A percentile compares a stretch with the other conserved stretches of the same genome.
These are phyloP conservation scores for Xerocomellus intermedius DNA, from an alignment of 768 basidiomycete genomes.

Conservation along the genomic window DNA sequence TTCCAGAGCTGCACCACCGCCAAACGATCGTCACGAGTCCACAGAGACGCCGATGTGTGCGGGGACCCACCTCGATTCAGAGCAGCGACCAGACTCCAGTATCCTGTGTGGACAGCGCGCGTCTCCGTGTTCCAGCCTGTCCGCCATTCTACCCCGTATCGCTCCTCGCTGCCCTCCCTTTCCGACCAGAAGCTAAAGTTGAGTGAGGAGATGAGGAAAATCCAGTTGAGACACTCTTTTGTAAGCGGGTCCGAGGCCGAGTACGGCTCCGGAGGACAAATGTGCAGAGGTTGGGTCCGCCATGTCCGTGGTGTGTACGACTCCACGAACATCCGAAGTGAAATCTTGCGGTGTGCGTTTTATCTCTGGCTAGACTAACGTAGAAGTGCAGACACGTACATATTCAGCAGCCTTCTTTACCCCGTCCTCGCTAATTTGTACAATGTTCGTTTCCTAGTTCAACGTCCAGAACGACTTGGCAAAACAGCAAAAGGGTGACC, in stretches of 20 bases:
- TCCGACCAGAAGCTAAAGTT: slow-evolving; percentile 93
- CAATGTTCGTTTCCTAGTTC: slow-evolving; percentile 55
- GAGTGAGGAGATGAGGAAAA: slow-evolving; percentile 81
- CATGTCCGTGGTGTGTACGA: slow-evolving; percentile 79
- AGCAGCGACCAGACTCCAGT: slow-evolving; percentile 84
- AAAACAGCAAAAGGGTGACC: slow-evolving; percentile 9
- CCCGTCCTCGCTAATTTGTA: slow-evolving; percentile 58
- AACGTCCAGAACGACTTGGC: neutral
- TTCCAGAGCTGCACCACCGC: slow-evolving; percentile 57
- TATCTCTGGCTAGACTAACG: slow-evolving; percentile 1
- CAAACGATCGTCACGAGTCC: neutral
- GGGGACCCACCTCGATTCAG: slow-evolving; percentile 66
- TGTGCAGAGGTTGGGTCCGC: slow-evolving; percentile 66
- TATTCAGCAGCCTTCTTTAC: slow-evolving; percentile 64
- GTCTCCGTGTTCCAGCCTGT: slow-evolving; percentile 57
- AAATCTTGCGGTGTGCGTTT: slow-evolving; percentile 49
- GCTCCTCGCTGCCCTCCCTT: slow-evolving; percentile 50
- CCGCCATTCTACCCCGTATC: slow-evolving; percentile 81
- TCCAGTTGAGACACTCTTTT: slow-evolving; percentile 70
- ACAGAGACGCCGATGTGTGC: no score
- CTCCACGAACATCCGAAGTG: slow-evolving; percentile 52
- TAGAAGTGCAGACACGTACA: slow-evolving; percentile 37
- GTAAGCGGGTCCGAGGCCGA: slow-evolving; percentile 51
- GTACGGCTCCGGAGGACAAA: slow-evolving; percentile 68
- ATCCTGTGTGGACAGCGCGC: slow-evolving; percentile 69